These are phyloP conservation scores for Nothophytophthora sp. DNA, from an alignment of 352 stramenopile species.

Conservation along the genomic window DNA sequence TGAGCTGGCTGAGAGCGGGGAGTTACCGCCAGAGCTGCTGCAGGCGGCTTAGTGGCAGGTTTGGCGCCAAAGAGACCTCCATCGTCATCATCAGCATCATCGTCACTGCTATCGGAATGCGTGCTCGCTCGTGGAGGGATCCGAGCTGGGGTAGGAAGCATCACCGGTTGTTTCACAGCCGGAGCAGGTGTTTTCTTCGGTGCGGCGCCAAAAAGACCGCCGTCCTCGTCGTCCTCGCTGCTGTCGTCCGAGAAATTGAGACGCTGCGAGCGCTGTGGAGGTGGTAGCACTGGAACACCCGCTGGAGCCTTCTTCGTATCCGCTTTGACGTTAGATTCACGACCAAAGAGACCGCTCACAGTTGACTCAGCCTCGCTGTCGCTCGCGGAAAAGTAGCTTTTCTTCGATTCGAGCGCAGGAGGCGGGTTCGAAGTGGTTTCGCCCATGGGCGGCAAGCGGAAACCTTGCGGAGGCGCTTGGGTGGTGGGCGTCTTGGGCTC, in stretches of 20 bases:
- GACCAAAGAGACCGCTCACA: slow-evolving; percentile 39
- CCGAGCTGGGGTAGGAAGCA: slow-evolving; percentile 2
- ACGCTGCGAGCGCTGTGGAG: slow-evolving; percentile 21
- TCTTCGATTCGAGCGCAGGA: slow-evolving; percentile 16
- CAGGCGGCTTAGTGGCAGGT: slow-evolving; percentile 10
- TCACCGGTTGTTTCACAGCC: slow-evolving; percentile 3
- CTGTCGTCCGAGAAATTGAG: slow-evolving; percentile 52
- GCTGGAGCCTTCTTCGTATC: slow-evolving; percentile 16
- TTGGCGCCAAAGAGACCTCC: slow-evolving; percentile 58
- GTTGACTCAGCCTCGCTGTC: slow-evolving; percentile 42
- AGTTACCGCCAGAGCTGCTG: slow-evolving; percentile 3
- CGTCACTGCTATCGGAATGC: slow-evolving; percentile 42
- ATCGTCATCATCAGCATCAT: slow-evolving; percentile 46
- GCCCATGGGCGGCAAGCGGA: slow-evolving; percentile 27
- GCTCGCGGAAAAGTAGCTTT: slow-evolving; percentile 33
- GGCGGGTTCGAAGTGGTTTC: slow-evolving; percentile 15
- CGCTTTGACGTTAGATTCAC: slow-evolving; percentile 17
- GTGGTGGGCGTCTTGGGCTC: slow-evolving; percentile 9
- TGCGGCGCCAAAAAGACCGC: slow-evolving; percentile 50
- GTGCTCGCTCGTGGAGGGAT: slow-evolving; percentile 3
- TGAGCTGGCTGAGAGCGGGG: slow-evolving; percentile 12
- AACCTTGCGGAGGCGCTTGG: slow-evolving; percentile 17
- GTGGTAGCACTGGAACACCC: slow-evolving; percentile 17
- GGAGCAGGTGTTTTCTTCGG: slow-evolving; percentile 24
- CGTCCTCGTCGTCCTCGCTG: slow-evolving; percentile 56